Evolutionary conservation across 768 basidiomycete genomes (phyloP), one percentile per base, ranked within the genome.

Genomic region (Boletus pseudopeckii): DNA sequence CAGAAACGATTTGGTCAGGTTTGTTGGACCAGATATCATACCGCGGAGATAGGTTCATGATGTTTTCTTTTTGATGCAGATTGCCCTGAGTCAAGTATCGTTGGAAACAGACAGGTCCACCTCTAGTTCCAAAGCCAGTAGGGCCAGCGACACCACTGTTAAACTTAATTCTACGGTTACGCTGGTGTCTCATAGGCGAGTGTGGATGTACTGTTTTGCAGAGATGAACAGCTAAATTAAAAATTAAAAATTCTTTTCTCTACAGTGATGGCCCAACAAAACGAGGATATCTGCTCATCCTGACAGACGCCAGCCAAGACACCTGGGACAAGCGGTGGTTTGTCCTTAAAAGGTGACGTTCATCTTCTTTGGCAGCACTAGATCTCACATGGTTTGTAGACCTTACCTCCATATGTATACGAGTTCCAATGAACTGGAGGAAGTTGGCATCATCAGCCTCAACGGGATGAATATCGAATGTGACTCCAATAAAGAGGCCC

Each of bases 341-440:
- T 67, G 89, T 94, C 15, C 77, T 98, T 10, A 82, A 85, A 67
- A 82, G 93, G 94, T 93, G 61, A 56, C 63, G 42, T 47, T 38
- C 10, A 28, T 26, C 36, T 53, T 50, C 22, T 34, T 22, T 50
- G 38, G 14, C 37, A 30, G 20, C 2, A 22, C 13, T 17, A 18
- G 32, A 54, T 17, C 47, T 53, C 34, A 57, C 22, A 49, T 45
- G n/a, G 13, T 44, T 36, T 38, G 17, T 48, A 95, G 96, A 61
- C 96, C 96, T 0, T 95, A 97, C 71, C 79, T 98, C 7, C 84
- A 92, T 59, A 75, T 97, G 50, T 97, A 94, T 71, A 76, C 80
- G n/a, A 84, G 85, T 58, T 88, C 89, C 7, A 86, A 84, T 59
- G 92, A 97, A 68, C 68, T 88, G 10, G 90, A 94, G 59, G 93